phyloP scores from a whole-genome alignment of 2,329 filamentous ascomycete species.

The Fusarium sp. region DNA sequence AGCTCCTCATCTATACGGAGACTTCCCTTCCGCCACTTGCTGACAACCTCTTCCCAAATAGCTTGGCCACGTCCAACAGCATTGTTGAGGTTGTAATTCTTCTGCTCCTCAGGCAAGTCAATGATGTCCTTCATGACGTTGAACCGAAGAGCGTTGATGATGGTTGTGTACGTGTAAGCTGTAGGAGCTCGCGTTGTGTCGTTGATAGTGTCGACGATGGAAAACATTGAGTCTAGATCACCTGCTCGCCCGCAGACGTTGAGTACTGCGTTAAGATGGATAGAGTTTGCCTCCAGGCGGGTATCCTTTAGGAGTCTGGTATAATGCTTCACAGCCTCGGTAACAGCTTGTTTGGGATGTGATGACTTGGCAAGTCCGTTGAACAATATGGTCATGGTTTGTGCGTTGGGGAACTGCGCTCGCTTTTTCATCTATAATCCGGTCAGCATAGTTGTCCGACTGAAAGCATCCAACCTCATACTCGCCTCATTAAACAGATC shows the following conservation, averaged over 20 bases:
- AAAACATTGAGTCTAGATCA: slow-evolving; percentile 84
- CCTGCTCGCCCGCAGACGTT: slow-evolving; percentile 77
- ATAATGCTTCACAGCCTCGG: slow-evolving; percentile 79
- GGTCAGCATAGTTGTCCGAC: slow-evolving; percentile 26
- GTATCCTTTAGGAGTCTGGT: slow-evolving; percentile 73
- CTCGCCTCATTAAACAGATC: slow-evolving; percentile 88
- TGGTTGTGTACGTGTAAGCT: slow-evolving; percentile 78
- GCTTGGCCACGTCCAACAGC: slow-evolving; percentile 72
- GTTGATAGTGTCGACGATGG: slow-evolving; percentile 76
- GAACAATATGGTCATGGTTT: slow-evolving; percentile 87
- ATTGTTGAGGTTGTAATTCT: slow-evolving; percentile 49
- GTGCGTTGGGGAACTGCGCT: slow-evolving; percentile 78
- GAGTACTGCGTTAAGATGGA: slow-evolving; percentile 90
- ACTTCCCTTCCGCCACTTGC: slow-evolving; percentile 77
- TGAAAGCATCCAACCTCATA: not conserved
- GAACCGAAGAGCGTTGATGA: slow-evolving; percentile 77
- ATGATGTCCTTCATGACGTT: slow-evolving; percentile 41
- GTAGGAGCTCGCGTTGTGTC: slow-evolving; percentile 70
- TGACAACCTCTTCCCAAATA: slow-evolving; percentile 82
- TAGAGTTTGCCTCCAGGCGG: slow-evolving; percentile 74
- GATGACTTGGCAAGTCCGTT: slow-evolving; percentile 72
- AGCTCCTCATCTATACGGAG: slow-evolving; percentile 80
- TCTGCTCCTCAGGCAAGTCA: slow-evolving; percentile 45
- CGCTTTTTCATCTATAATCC: slow-evolving; percentile 88
- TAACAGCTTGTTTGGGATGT: slow-evolving; percentile 67